Evolutionary conservation across 768 basidiomycete species (phyloP).

Genomic region (Mycena maculata): DNA sequence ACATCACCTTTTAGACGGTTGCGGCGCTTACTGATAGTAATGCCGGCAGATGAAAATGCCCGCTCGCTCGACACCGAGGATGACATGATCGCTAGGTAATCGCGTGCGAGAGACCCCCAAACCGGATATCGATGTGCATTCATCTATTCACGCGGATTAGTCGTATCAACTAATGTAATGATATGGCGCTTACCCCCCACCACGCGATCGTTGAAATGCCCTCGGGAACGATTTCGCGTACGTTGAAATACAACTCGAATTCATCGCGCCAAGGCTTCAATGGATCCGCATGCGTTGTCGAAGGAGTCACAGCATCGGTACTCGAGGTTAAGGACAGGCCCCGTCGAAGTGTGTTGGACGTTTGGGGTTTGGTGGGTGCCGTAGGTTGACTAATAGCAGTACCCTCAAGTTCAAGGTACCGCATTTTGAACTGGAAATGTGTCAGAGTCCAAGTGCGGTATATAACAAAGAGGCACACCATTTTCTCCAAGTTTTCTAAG

Average conservation of each 20-base stretch:
- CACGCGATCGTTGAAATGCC: constrained; percentile 1
- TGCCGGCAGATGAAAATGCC: constrained; percentile 53
- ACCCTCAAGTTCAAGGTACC: background rate
- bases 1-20: constrained; percentile 49
- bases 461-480: background rate
- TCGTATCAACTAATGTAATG: background rate
- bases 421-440: background rate
- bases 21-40: constrained; percentile 50
- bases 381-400: background rate
- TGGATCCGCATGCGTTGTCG: background rate
- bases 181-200: background rate
- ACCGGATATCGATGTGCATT: constrained; percentile 39
- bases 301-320: background rate
- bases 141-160: background rate
- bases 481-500: background rate
- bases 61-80: constrained; percentile 44
- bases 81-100: constrained; percentile 54
- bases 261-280: background rate
- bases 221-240: background rate
- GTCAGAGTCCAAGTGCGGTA: background rate
- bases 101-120: constrained; percentile 50
- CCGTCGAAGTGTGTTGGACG: background rate
- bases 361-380: background rate
- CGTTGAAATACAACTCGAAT: background rate
- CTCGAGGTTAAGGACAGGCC: background rate